Evolutionary conservation across 768 basidiomycete genomes (phyloP), one percentile per base, ranked within the genome.

Genomic region (Scleroderma bovista): DNA sequence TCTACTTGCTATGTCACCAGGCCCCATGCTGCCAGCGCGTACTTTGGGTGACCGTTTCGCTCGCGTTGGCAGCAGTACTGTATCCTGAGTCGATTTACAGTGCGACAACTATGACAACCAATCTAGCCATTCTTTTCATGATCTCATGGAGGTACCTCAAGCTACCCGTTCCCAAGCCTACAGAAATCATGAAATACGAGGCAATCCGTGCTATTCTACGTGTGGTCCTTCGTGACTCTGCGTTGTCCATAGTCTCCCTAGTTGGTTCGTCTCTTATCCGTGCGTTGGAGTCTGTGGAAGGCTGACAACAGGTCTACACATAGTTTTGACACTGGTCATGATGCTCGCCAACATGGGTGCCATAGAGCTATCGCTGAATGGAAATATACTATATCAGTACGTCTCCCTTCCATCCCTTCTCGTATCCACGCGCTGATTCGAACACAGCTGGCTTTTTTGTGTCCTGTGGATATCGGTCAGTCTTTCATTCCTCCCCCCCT

Each of bases 321-420:
- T 31, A 62, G 61, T 33, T 15, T 23, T 60, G 8, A 45, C 57
- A 51, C 16, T 62, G 1, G 57, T 62, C 26, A n/a, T 60, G 48
- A 56, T 54, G 2, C 57, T 63, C 17, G 52, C 48, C 38, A 43
- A 48, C 9, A 31, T 52, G 17, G 23, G 23, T 4, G 49, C 60
- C 7, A 55, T 60, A 38, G 31, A 48, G 31, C 46, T 44, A n/a
- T 32, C 33, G 12, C 51, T 55, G 51, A 47, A 48, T 8, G 54
- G 56, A n/a, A 64, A 64, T 23, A 41, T 63, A 1, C 46, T 50
- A 1, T 63, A 57, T 44, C 54, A 57, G 62, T 60, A 31, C 19
- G 61, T 53, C 10, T 33, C 16, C 43, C n/a, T 17, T 31, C 8
- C 13, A 23, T 23, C 43, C 48, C 23, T 12, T 46, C 23, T 32